A percentile compares a stretch with the other conserved stretches of the same genome.
Conservation (phyloP, 1,139 yeast genomes). For the Eremothecium coryli region DNA sequence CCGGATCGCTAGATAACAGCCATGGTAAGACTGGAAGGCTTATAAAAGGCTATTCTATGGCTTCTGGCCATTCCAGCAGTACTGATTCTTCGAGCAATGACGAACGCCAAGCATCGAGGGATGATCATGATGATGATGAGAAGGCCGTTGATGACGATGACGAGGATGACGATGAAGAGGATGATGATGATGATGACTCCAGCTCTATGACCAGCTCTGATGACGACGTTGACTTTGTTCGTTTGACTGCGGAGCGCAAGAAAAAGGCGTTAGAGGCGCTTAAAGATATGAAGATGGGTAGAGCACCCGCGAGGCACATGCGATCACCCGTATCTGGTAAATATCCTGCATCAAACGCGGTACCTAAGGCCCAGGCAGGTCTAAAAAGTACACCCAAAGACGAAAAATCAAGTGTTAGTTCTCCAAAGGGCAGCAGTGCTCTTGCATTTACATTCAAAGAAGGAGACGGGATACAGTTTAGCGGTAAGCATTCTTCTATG, state of each 20-base stretch:
- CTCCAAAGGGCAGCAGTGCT: conserved; percentile 39
- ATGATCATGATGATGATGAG: conserved; percentile 25
- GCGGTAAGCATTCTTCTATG: conserved; percentile 14
- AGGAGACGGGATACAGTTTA: conserved; percentile 26
- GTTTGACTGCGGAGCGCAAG: conserved; percentile 57
- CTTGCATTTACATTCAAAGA: conserved; percentile 49
- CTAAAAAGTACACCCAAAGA: conserved; percentile 8
- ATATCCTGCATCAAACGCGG: conserved; percentile 7
- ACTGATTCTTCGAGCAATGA: conserved; percentile 21
- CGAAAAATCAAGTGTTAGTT: conserved; percentile 13
- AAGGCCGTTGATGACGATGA: conserved; percentile 29
- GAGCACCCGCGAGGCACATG: conserved; percentile 5
- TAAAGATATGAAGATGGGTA: conserved; percentile 36
- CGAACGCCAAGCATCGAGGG: conserved; percentile 21
- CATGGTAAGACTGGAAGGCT: conserved; percentile 27
- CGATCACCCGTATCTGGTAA: conserved; percentile 4
- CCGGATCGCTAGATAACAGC: conserved; percentile 20
- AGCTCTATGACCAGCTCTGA: conserved; percentile 41
- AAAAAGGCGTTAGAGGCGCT: conserved; percentile 45
- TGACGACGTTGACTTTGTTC: conserved; percentile 64
- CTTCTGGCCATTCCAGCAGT: conserved; percentile 10
- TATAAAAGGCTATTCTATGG: conserved; percentile 18
- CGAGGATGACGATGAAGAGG: conserved; percentile 33
- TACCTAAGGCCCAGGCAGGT: conserved; percentile 6
- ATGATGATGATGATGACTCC: conserved; percentile 32